Evolutionary conservation across 2,329 filamentous ascomycete genomes (phyloP).

Genomic region (Aspergillus sp.): DNA sequence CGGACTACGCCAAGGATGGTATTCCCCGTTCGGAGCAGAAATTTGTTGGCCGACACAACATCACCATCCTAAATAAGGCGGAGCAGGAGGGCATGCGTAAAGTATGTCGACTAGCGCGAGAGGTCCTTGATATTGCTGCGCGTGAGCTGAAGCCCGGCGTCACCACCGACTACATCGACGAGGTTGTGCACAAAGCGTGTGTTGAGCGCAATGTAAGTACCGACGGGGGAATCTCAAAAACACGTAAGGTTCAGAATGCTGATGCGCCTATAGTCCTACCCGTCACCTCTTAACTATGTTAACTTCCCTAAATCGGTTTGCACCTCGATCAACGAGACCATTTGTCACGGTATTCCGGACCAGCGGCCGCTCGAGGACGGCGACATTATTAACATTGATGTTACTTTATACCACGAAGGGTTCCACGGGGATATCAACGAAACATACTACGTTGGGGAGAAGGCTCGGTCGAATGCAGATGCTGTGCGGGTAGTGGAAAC

Average conservation of each 20-base stretch:
- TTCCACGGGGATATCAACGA: slow-evolving; percentile 98
- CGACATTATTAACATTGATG: slow-evolving; percentile 96
- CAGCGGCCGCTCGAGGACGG: slow-evolving; percentile 83
- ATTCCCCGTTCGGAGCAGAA: slow-evolving; percentile 66
- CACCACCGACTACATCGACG: slow-evolving; percentile 92
- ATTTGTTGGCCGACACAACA: slow-evolving; percentile 72
- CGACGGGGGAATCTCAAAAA: neutral
- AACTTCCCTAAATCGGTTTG: slow-evolving; percentile 98
- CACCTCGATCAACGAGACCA: slow-evolving; percentile 94
- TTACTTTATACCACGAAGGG: slow-evolving; percentile 89
- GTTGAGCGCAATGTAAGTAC: slow-evolving; percentile 80
- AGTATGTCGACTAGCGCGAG: slow-evolving; percentile 80
- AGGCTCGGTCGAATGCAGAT: slow-evolving; percentile 78
- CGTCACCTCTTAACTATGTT: slow-evolving; percentile 92
- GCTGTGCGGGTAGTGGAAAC: slow-evolving; percentile 88
- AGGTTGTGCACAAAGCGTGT: slow-evolving; percentile 92
- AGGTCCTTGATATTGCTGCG: slow-evolving; percentile 90
- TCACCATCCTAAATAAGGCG: slow-evolving; percentile 76
- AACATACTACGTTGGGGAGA: slow-evolving; percentile 96
- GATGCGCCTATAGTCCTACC: slow-evolving; percentile 70
- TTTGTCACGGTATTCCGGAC: slow-evolving; percentile 98
- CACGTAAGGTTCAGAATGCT: slow-evolving; percentile 7
- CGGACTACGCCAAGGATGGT: slow-evolving; percentile 86
- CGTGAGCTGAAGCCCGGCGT: slow-evolving; percentile 83
- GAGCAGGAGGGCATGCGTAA: slow-evolving; percentile 89